A percentile compares a stretch with the other conserved stretches of the same genome.
Conservation (phyloP, 23 red algal species). For the Gracilaria domingensis region DNA sequence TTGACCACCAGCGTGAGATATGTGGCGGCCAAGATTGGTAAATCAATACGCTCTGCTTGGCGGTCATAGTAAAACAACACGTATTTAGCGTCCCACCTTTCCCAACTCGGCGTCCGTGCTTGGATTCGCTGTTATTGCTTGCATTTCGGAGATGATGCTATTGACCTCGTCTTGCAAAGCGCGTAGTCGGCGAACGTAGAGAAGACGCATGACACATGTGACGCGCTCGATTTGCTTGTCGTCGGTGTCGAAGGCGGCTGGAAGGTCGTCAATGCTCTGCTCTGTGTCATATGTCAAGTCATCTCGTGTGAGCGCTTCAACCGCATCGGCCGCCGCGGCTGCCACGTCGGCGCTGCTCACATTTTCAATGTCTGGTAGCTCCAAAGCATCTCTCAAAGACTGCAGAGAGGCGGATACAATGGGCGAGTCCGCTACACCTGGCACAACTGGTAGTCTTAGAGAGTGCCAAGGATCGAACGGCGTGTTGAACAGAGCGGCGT, state of each 20-base stretch:
- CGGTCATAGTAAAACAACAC: background rate
- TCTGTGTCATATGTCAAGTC: background rate
- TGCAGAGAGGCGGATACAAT: slow-evolving; percentile 14
- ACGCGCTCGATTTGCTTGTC: slow-evolving; percentile 16
- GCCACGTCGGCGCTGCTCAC: slow-evolving; percentile 2
- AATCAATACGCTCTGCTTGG: slow-evolving; percentile 23
- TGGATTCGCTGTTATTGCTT: slow-evolving; percentile 51
- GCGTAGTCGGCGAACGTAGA: slow-evolving; percentile 45
- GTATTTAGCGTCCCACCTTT: slow-evolving; percentile 46
- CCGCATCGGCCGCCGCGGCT: slow-evolving; percentile 23
- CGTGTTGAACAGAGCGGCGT: slow-evolving; percentile 30
- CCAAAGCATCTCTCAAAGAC: slow-evolving; percentile 11
- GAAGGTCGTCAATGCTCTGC: slow-evolving; percentile 5
- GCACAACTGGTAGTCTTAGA: slow-evolving; percentile 31
- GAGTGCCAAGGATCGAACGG: slow-evolving; percentile 61
- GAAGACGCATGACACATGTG: slow-evolving; percentile 32
- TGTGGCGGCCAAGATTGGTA: slow-evolving; percentile 65
- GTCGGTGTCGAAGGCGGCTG: slow-evolving; percentile 30
- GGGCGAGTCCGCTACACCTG: background rate
- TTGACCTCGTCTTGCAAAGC: slow-evolving; percentile 53
- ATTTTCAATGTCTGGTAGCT: background rate
- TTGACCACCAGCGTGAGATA: slow-evolving; percentile 59
- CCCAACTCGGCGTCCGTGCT: slow-evolving; percentile 41
- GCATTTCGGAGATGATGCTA: slow-evolving; percentile 35
- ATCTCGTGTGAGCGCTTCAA: slow-evolving; percentile 27